Evolutionary conservation across 257 asterid genomes (phyloP).

Genomic region (Vinca minor): DNA sequence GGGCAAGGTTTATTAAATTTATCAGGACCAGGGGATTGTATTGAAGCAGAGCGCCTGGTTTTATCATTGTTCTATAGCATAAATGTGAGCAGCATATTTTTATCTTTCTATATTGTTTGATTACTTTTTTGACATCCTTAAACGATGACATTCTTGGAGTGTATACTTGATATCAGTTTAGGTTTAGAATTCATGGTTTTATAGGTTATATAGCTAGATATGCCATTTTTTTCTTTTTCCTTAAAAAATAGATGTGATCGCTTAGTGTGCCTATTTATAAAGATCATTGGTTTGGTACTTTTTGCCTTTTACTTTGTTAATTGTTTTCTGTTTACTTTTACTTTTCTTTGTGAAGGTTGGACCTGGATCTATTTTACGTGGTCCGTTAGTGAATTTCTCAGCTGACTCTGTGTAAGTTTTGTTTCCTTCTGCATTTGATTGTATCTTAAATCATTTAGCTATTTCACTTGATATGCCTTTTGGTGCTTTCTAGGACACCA

Average conservation of each 20-base stretch:
- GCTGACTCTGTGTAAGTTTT: conserved; percentile 73
- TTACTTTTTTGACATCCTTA: background rate
- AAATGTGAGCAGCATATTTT: conserved; percentile 47
- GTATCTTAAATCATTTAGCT: background rate
- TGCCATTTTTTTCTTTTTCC: background rate
- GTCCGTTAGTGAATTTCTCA: conserved; percentile 73
- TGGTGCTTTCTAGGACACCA: conserved; percentile 53
- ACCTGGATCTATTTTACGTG: conserved; percentile 85
- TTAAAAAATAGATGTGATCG: background rate
- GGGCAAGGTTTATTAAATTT: conserved; percentile 91
- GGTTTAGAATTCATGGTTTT: background rate
- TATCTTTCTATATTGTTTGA: background rate
- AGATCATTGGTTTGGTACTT: no score
- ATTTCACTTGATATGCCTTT: conserved; percentile 1
- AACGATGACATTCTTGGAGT: background rate
- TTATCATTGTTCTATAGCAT: conserved; percentile 82
- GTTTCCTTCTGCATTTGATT: conserved; percentile 14
- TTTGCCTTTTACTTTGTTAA: background rate
- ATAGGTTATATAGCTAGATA: background rate
- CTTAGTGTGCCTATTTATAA: background rate
- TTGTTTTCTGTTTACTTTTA: conserved; percentile 11
- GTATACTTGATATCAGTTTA: no score
- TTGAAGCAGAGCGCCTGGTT: conserved; percentile 91
- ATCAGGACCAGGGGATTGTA: conserved; percentile 90
- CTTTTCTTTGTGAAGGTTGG: conserved; percentile 64